Evolutionary conservation across 345 rosid species (phyloP), one percentile per base, ranked within the genome.

Genomic region (Viola odorata): DNA sequence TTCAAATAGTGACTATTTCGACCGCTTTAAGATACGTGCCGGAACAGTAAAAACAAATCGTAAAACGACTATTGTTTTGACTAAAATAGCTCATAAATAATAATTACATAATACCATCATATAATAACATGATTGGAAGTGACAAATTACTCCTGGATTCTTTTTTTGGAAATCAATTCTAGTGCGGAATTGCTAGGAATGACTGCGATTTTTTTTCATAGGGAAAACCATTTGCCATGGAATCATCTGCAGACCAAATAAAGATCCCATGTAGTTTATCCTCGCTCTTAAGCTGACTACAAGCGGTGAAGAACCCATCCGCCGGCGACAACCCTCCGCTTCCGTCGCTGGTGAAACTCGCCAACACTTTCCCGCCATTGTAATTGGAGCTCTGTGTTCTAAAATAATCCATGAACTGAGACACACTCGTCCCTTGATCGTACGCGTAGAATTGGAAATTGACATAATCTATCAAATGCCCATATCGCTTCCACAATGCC

Each of bases 381-480:
- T 62, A 62, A 12, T 62, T 62, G 2, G 57, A 51, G 15, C 16
- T 52, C 38, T 62, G 66, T 0, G 39, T 40, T 3, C 23, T 9
- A 15, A 62, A 62, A 45, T 62, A 62, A 0, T 47, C 7, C 49
- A 62, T 1, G 14, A 62, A 62, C 47, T 62, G 66, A 7, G 57
- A 6, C 8, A 51, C 65, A 0, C 40, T 41, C 5, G 57, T 62
- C 7, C 50, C 56, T 32, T 50, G 3, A 41, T 62, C 57, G 23
- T 62, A 62, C 2, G 57, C 66, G 48, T 62, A 62, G 40, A 62
- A 62, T 52, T 62, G 66, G 39, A 62, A 62, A 16, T 51, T 62
- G 11, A 62, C 65, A 51, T 51, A 62, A 36, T 62, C 65, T 50
- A 41, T 62, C 1, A 16, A 37, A 41, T 62, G 16, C 6, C 66